A percentile compares a stretch with the other conserved stretches of the same genome.
Evolutionary conservation across 1,284 basidiomycete genomes (phyloP).

Genomic region (Jaminaea rosea): DNA sequence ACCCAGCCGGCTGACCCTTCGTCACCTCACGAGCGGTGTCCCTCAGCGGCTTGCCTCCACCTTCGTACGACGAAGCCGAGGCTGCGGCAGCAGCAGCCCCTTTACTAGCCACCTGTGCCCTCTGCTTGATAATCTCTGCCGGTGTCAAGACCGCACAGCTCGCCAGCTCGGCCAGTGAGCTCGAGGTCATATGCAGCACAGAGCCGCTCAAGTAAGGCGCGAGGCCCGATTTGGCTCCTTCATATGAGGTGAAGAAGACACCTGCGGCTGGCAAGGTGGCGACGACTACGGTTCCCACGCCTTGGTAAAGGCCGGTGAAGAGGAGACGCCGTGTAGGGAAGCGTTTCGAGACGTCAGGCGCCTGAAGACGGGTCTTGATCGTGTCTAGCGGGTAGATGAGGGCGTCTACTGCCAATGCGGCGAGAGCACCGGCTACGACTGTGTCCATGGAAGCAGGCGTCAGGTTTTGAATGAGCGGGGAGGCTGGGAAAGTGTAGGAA

Average conservation of each 20-base stretch:
- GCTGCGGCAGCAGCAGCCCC: slow-evolving; percentile 6
- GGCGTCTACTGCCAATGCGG: slow-evolving; percentile 11
- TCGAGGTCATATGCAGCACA: slow-evolving; percentile 20
- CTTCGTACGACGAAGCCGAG: background rate
- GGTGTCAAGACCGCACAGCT: slow-evolving; percentile 32
- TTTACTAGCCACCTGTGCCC: slow-evolving; percentile 23
- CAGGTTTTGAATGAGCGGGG: too few relatives aligned
- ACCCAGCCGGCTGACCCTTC: too few relatives aligned
- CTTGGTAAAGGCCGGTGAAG: slow-evolving; percentile 13
- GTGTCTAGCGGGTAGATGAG: slow-evolving; percentile 14
- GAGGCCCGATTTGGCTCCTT: slow-evolving; percentile 19
- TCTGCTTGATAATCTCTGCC: slow-evolving; percentile 38
- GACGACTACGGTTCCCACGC: slow-evolving; percentile 13
- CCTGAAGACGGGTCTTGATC: slow-evolving; percentile 13
- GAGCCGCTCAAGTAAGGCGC: slow-evolving; percentile 5
- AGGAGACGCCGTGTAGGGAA: slow-evolving; percentile 10
- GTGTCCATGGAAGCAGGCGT: background rate
- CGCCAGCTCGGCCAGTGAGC: slow-evolving; percentile 30
- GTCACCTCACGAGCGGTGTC: background rate
- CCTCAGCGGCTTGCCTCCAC: background rate
- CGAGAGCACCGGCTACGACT: slow-evolving; percentile 9
- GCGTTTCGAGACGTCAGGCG: slow-evolving; percentile 3
- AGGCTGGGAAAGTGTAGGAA: too few relatives aligned
- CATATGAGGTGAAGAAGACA: slow-evolving; percentile 36
- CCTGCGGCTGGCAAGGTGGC: slow-evolving; percentile 20